phyloP scores from a whole-genome alignment of 2,329 filamentous ascomycete species.

The Diaporthe citriasiana region DNA sequence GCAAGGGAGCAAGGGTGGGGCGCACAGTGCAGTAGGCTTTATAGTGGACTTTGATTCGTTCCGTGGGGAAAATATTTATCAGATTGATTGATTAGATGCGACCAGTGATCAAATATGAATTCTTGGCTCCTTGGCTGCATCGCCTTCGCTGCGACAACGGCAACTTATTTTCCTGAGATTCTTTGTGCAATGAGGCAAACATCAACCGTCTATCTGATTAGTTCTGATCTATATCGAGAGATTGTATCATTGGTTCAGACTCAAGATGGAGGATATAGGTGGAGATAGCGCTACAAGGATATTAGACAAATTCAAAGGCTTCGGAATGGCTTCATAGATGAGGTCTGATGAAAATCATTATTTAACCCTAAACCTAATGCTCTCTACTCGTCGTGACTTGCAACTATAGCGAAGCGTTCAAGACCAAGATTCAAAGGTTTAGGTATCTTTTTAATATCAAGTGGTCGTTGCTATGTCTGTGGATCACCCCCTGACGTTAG shows the following conservation, averaged over 20 bases:
- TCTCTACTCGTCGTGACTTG: too few relatives aligned
- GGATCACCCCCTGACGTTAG: too few relatives aligned
- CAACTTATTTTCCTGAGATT: not conserved
- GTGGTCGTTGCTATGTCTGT: too few relatives aligned
- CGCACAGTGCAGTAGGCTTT: not conserved
- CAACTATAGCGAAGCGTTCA: too few relatives aligned
- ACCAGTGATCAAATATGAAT: not conserved
- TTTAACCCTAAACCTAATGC: too few relatives aligned
- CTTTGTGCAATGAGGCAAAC: not conserved
- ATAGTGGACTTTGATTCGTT: not conserved
- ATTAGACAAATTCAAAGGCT: too few relatives aligned
- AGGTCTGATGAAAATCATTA: too few relatives aligned
- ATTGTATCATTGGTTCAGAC: not conserved
- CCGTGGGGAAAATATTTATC: constrained; percentile 16
- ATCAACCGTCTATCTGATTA: not conserved
- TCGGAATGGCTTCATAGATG: too few relatives aligned
- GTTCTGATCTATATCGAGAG: not conserved
- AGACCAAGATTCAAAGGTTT: too few relatives aligned
- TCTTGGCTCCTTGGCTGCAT: constrained; percentile 11
- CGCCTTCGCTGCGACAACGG: not conserved
- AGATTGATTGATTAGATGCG: constrained; percentile 26
- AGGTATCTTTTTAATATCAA: too few relatives aligned
- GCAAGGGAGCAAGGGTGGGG: not conserved
- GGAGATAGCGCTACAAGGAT: too few relatives aligned
- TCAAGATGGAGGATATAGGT: not conserved